Base-by-base conservation (phyloP, 75 land plant genomes). In the Sequoiadendron giganteum region DNA sequence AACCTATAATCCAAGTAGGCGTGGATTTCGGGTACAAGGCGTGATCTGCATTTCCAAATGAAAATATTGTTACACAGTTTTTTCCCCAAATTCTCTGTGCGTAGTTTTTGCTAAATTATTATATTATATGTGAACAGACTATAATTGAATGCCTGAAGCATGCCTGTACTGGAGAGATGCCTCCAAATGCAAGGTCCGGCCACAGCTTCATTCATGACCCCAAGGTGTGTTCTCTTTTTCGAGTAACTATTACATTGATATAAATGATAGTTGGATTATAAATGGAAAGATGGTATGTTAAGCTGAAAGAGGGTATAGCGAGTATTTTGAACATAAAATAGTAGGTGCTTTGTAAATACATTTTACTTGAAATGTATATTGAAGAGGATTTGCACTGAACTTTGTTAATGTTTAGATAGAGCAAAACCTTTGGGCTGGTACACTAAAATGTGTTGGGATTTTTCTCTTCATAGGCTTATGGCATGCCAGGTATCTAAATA, bases 201-300 rank as follows among this genome's bases (percentile, higher is more conserved):
- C 99, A 98, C 55, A 98, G 97, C 82, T 98, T 98, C 91, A 96
- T 98, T 77, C 99, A 98, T 79, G 99, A 98, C 78, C 99, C 99
- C 18, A 98, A 98, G 96, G 99, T 97, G 40, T 7, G 78, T 28
- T 36, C 36, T 32, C 19, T 56, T 52, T n/a, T 85, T 52, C 3
- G 14, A 72, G 30, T 30, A 30, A 72, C 19, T 58, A 19, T 58
- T 65, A 65, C n/a, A 65, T 65, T 65, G 8, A 25, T 65, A 65
- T 65, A 25, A 65, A 28, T 65, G 9, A 6, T 65, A 65, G n/a
- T 28, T 65, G 30, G n/a, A 65, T 65, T 65, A 21, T 21, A 65
- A 65, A 65, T 65, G 70, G 70, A 65, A 65, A 65, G n/a, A 28
- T 21, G n/a, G 28, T 25, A 65, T 65, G 28, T 65, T 65, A 7